Base-by-base conservation (phyloP, 2,329 filamentous ascomycete genomes). In the Stemphylium lycopersici region DNA sequence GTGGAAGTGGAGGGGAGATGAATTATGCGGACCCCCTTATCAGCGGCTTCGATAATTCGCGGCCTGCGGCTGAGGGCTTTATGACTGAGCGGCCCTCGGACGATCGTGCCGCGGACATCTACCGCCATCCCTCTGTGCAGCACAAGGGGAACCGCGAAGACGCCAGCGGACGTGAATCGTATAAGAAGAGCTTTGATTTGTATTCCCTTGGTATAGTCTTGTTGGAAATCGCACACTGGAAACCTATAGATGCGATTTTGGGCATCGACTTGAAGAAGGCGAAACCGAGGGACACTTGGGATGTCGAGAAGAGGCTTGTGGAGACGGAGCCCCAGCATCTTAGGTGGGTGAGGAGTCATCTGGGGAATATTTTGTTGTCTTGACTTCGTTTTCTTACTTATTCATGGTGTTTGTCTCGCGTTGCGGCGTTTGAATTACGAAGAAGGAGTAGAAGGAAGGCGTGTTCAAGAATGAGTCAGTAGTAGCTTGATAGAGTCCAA, bases 11-110 rank as follows among this genome's bases (percentile, higher is more conserved):
- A 3, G 22, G 22, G 3, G 58, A 61, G 6, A 70, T 80, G 37
- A 72, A 79, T 52, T 78, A 77, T 50, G 58, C 61, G 8, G 68
- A 72, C 29, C 81, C 81, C 0, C 79, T 76, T 55, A 71, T 84
- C 34, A 81, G 78, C 0, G 82, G 83, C 31, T 85, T 85, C 67
- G 83, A 84, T 56, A 84, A 82, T 60, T 78, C 80, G 2, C 78
- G 83, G 2, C 83, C 82, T 1, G 81, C 79, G 2, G 73, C 74
- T 2, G 75, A 75, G 6, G 79, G 82, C 43, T 82, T 84, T 56
- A 74, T 80, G 72, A 83, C 82, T 0, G 80, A 84, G 53, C 76
- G 77, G 1, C 79, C 79, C 0, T 74, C 76, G 6, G 76, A 79
- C 48, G 76, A 81, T 12, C 73, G 74, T 0, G 74, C 76, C 29